Percentiles rank a stretch among this genome's conserved stretches.
Evolutionary conservation across 2,329 filamentous ascomycete species (phyloP).

Genomic region (Alternaria triticina): DNA sequence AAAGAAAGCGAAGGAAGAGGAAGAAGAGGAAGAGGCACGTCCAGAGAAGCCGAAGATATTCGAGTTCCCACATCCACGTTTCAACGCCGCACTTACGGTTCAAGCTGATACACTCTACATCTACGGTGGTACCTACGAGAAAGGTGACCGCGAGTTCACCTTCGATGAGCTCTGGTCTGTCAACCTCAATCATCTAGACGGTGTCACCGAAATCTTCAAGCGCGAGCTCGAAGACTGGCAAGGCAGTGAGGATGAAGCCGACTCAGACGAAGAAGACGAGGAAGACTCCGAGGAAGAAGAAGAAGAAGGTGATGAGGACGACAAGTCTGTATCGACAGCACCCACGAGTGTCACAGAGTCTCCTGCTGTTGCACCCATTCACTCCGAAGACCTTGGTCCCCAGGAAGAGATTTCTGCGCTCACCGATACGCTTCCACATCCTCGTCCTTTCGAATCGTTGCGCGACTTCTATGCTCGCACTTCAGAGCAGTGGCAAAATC

Average conservation of each 20-base stretch:
- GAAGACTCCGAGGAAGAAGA: slow-evolving; percentile 50
- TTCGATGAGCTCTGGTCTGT: slow-evolving; percentile 95
- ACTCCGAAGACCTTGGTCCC: slow-evolving; percentile 53
- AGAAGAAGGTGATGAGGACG: slow-evolving; percentile 61
- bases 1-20: slow-evolving; percentile 37
- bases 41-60: slow-evolving; percentile 66
- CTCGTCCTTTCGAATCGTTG: slow-evolving; percentile 83
- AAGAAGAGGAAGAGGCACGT: slow-evolving; percentile 60
- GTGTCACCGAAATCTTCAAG: slow-evolving; percentile 88
- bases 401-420: slow-evolving; percentile 64
- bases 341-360: slow-evolving; percentile 55
- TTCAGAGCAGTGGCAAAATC: slow-evolving; percentile 87
- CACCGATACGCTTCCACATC: slow-evolving; percentile 74
- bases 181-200: slow-evolving; percentile 92
- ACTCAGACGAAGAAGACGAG: slow-evolving; percentile 57
- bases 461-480: slow-evolving; percentile 92
- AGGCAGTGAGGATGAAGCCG: slow-evolving; percentile 53
- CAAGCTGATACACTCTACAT: slow-evolving; percentile 94
- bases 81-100: slow-evolving; percentile 89
- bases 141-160: slow-evolving; percentile 91
- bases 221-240: slow-evolving; percentile 88
- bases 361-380: slow-evolving; percentile 20
- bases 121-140: slow-evolving; percentile 94
- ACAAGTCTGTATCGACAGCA: slow-evolving; percentile 57
- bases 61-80: slow-evolving; percentile 87